A percentile compares a stretch with the other conserved stretches of the same genome.
Conservation (phyloP, 805 yeast genomes). For the Teunomyces pallodes region DNA sequence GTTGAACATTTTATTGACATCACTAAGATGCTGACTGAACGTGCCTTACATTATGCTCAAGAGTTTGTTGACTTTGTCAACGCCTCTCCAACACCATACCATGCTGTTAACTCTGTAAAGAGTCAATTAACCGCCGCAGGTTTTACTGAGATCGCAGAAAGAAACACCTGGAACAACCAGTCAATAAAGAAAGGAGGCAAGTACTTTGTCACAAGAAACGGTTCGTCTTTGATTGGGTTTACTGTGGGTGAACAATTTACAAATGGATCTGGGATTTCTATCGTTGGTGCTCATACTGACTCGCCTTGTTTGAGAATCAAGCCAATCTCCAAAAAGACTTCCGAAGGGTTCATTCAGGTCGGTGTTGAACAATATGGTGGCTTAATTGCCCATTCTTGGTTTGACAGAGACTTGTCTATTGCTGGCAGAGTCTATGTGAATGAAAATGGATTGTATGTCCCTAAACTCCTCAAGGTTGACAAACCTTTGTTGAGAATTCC, state of each 20-base stretch:
- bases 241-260: conserved; percentile 69
- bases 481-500: conserved; percentile 89
- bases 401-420: conserved; percentile 85
- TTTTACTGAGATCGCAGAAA: conserved; percentile 70
- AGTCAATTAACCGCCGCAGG: conserved; percentile 57
- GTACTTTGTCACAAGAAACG: conserved; percentile 87
- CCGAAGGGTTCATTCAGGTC: conserved; percentile 79
- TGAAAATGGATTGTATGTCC: conserved; percentile 47
- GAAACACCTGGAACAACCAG: conserved; percentile 58
- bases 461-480: conserved; percentile 74
- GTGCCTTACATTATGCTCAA: conserved; percentile 38
- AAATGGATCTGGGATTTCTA: conserved; percentile 80
- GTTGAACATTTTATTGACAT: not conserved
- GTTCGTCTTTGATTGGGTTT: conserved; percentile 85
- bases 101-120: conserved; percentile 73
- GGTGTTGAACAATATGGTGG: conserved; percentile 97
- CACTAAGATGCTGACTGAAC: conserved; percentile 2
- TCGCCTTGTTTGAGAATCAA: conserved; percentile 87
- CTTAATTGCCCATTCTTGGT: conserved; percentile 96
- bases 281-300: conserved; percentile 96
- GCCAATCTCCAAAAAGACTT: conserved; percentile 70
- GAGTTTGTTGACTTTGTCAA: conserved; percentile 79
- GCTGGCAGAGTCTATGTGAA: conserved; percentile 88
- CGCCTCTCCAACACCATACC: conserved; percentile 90
- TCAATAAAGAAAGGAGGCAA: conserved; percentile 50